Conservation (phyloP, 2,329 filamentous ascomycete genomes). For the Parascedosporium putredinis region DNA sequence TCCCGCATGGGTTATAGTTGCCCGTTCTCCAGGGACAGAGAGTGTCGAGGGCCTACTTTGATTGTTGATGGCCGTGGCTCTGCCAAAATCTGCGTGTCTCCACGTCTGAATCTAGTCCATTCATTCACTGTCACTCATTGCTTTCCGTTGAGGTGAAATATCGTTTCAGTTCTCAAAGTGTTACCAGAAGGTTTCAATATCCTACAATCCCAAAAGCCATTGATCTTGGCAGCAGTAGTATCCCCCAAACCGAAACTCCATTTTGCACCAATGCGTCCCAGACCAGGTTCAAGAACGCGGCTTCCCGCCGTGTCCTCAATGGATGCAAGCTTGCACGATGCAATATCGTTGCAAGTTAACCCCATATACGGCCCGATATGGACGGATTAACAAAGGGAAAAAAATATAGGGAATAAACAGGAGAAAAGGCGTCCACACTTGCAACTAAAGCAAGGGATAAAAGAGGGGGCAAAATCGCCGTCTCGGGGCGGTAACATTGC, state of each 20-base stretch:
- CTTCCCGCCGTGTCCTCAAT: neutral
- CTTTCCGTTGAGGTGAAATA: too few relatives aligned
- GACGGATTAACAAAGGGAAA: neutral
- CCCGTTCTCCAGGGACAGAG: too few relatives aligned
- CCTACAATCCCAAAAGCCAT: neutral
- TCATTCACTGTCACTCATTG: too few relatives aligned
- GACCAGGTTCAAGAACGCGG: neutral
- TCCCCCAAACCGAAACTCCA: neutral
- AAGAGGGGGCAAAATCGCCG: too few relatives aligned
- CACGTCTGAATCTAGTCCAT: too few relatives aligned
- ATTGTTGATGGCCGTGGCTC: too few relatives aligned
- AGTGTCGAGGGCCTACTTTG: too few relatives aligned
- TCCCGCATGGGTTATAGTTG: too few relatives aligned
- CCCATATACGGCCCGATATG: neutral
- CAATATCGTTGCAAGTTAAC: neutral
- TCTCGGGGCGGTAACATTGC: too few relatives aligned
- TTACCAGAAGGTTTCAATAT: neutral
- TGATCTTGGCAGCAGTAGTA: neutral
- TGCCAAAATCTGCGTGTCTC: too few relatives aligned
- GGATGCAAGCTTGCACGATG: neutral
- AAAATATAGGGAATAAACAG: neutral
- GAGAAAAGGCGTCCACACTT: neutral
- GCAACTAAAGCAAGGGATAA: too few relatives aligned
- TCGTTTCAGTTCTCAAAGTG: too few relatives aligned
- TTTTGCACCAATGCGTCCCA: neutral